phyloP scores from a whole-genome alignment of 306 rosid species.

The Medicago ruthenica region DNA sequence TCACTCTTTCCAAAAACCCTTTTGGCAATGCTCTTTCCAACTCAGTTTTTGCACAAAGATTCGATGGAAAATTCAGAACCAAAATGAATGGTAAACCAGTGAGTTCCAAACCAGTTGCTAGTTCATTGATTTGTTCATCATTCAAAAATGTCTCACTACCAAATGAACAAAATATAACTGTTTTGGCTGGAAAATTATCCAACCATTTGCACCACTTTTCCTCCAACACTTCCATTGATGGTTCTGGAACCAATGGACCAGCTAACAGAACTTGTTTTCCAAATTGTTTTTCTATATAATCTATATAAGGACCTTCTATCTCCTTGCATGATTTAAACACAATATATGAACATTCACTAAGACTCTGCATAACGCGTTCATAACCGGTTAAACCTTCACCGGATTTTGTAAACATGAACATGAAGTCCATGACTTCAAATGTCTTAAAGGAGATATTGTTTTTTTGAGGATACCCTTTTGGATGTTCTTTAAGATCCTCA shows the following conservation, averaged over 20 bases:
- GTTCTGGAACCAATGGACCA: slow-evolving; percentile 60
- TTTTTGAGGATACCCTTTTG: slow-evolving; percentile 46
- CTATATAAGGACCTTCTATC: slow-evolving; percentile 51
- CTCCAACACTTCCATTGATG: slow-evolving; percentile 36
- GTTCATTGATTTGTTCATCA: slow-evolving; percentile 52
- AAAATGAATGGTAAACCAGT: slow-evolving; percentile 54
- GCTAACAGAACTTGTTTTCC: slow-evolving; percentile 39
- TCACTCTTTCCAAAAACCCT: slow-evolving; percentile 57
- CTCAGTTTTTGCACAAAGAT: slow-evolving; percentile 24
- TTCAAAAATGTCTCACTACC: slow-evolving; percentile 62
- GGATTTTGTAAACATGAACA: slow-evolving; percentile 42
- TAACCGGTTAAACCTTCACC: slow-evolving; percentile 43
- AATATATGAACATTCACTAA: slow-evolving; percentile 42
- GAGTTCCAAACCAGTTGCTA: slow-evolving; percentile 54
- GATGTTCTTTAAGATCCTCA: slow-evolving; percentile 48
- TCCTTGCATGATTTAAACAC: slow-evolving; percentile 49
- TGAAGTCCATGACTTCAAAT: slow-evolving; percentile 49
- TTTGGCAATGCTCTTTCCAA: slow-evolving; percentile 45
- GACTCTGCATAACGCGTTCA: slow-evolving; percentile 42
- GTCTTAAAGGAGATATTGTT: slow-evolving; percentile 37
- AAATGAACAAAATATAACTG: slow-evolving; percentile 57
- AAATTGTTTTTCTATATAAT: slow-evolving; percentile 45
- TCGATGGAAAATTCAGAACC: slow-evolving; percentile 53
- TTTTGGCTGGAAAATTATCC: slow-evolving; percentile 31
- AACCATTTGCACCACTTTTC: slow-evolving; percentile 54